Conservation (phyloP, 495 filamentous ascomycete genomes). For the Talaromyces wortmannii region DNA sequence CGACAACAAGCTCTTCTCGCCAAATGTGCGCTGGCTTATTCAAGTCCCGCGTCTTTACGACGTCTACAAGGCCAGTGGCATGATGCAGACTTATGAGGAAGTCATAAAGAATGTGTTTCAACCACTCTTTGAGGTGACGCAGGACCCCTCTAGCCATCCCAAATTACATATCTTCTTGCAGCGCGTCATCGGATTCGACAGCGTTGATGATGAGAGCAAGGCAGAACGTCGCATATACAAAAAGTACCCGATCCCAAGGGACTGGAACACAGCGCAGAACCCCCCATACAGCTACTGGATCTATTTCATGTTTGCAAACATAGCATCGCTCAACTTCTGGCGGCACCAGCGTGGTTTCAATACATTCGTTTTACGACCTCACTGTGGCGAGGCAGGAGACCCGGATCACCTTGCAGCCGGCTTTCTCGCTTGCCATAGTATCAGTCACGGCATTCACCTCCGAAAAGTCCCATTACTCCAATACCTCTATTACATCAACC, state of each 20-base stretch:
- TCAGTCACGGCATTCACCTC: constrained; percentile 88
- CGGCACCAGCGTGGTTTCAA: constrained; percentile 89
- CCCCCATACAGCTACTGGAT: constrained; percentile 99
- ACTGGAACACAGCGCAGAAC: constrained; percentile 89
- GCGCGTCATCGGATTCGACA: constrained; percentile 92
- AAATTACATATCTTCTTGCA: constrained; percentile 95
- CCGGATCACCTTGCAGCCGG: constrained; percentile 92
- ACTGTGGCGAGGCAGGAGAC: constrained; percentile 96
- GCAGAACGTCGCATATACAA: constrained; percentile 81
- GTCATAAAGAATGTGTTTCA: constrained; percentile 88
- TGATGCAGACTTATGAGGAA: constrained; percentile 86
- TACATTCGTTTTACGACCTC: constrained; percentile 86
- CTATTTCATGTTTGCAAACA: constrained; percentile 93
- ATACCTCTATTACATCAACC: constrained; percentile 96
- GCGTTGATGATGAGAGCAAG: constrained; percentile 98
- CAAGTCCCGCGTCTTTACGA: constrained; percentile 93
- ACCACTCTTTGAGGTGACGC: constrained; percentile 90
- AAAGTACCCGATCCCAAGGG: constrained; percentile 85
- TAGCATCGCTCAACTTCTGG: constrained; percentile 86
- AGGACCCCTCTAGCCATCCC: constrained; percentile 76
- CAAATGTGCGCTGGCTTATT: constrained; percentile 95
- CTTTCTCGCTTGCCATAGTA: constrained; percentile 91
- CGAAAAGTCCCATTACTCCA: constrained; percentile 92
- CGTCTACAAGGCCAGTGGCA: constrained; percentile 80
- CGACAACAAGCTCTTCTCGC: constrained; percentile 95